phyloP scores from a whole-genome alignment of 2,329 filamentous ascomycete species.

The Phyllosticta citrichinensis region DNA sequence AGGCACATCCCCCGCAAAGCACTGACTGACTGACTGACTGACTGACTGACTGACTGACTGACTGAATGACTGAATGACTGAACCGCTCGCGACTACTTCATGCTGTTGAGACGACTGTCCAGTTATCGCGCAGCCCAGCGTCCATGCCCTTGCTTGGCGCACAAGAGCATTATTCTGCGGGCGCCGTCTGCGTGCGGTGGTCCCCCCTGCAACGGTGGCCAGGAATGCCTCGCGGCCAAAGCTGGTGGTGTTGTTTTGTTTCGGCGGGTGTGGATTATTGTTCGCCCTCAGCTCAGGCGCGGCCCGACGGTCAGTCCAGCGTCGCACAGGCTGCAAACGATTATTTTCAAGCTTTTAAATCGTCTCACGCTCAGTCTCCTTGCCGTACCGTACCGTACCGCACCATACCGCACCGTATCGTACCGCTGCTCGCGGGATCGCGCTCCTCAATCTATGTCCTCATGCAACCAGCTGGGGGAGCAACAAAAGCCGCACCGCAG shows the following conservation, averaged over 20 bases:
- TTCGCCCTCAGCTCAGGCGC: background rate
- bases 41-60: no score
- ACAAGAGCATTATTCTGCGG: background rate
- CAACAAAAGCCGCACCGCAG: background rate
- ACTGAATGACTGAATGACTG: no score
- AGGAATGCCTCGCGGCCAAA: background rate
- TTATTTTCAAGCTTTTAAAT: background rate
- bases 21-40: no score
- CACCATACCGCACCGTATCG: background rate
- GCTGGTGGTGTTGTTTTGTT: background rate
- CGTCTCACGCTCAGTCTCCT: background rate
- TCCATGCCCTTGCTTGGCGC: background rate
- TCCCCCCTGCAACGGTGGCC: background rate
- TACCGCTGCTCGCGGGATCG: background rate
- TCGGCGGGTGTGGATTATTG: background rate
- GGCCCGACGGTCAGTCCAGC: background rate
- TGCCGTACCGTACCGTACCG: background rate
- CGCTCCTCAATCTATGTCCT: background rate
- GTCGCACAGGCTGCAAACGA: background rate
- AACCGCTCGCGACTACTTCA: no score
- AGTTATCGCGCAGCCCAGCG: no score
- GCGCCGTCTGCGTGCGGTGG: background rate
- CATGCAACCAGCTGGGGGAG: background rate
- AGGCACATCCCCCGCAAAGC: background rate
- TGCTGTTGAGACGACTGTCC: no score